Base-by-base conservation (phyloP, 495 filamentous ascomycete genomes). In the Hypoxylon intermedium region DNA sequence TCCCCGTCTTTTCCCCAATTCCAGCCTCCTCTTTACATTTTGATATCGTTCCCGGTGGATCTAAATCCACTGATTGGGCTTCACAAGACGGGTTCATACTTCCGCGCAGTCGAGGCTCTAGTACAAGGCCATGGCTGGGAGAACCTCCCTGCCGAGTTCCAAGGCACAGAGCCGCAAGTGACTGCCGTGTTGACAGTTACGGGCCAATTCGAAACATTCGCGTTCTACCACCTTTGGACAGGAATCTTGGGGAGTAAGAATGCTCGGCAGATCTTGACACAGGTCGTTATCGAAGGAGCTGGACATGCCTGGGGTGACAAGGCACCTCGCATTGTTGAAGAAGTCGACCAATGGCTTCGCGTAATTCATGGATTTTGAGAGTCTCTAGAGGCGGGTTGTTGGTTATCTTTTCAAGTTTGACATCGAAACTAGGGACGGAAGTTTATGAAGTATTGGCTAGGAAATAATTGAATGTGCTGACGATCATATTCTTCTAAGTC, bases 301-400 rank as follows among this genome's bases (percentile, higher is more conserved):
- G 23, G 2, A 0, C 64, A 67, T 46, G 19, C 49, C 5, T 67
- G 64, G 64, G 31, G 54, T 41, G 59, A 48, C 12, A 67, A 63
- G 36, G 38, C 60, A 2, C 33, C 16, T 21, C 24, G 64, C 21
- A 60, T 67, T 26, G 54, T 56, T 9, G 64, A 67, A 12, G 59
- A 67, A 47, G 64, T 67, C 5, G 54, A 67, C 15, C 60, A 57
- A 26, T 67, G 64, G 64, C 18, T 67, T 9, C 41, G n/a, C n/a
- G n/a, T n/a, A n/a, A n/a, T n/a, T n/a, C n/a, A n/a, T n/a, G n/a
- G n/a, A n/a, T n/a, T n/a, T n/a, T n/a, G n/a, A 34, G n/a, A 52
- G 23, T 15, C 23, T 33, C 31, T 37, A 41, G 42, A 4, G 26
- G 20, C 3, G 1, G 24, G n/a, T n/a, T n/a, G n/a, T n/a, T n/a